A percentile compares a stretch with the other conserved stretches of the same genome.
Evolutionary conservation across 2,329 filamentous ascomycete species (phyloP).

Genomic region (Botrytis fragariae): DNA sequence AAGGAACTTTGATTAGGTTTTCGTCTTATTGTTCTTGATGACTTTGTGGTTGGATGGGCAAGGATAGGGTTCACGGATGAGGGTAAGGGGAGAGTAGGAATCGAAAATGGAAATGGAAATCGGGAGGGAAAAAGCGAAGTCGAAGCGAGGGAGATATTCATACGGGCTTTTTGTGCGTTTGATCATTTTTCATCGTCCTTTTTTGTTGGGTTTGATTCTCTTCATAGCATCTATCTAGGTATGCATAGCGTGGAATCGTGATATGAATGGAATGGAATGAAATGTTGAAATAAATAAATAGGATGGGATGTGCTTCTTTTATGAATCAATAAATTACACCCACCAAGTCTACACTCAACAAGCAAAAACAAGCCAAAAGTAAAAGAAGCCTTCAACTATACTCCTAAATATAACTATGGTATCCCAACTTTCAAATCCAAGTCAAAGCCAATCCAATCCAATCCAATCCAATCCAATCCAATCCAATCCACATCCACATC

Average conservation of each 20-base stretch:
- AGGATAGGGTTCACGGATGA: not conserved
- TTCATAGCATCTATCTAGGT: not conserved
- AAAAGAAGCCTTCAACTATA: too few species aligned
- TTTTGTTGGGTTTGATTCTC: not conserved
- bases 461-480: too few species aligned
- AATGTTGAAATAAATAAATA: not conserved
- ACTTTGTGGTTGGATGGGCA: not conserved
- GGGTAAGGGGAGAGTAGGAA: not conserved
- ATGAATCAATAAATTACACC: too few species aligned
- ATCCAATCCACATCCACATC: too few species aligned
- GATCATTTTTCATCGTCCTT: not conserved
- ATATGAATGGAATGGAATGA: not conserved
- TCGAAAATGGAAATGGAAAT: not conserved
- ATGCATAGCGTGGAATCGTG: not conserved
- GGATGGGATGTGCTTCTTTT: not conserved
- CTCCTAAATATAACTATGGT: too few species aligned
- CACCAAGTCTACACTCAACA: too few species aligned
- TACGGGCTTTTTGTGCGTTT: not conserved
- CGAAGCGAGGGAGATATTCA: not conserved
- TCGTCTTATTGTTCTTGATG: not conserved
- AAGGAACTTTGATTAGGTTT: conserved; percentile 22
- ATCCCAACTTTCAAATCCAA: too few species aligned
- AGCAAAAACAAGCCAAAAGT: too few species aligned
- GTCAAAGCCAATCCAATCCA: too few species aligned
- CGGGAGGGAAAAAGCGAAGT: not conserved